phyloP scores from a whole-genome alignment of 2,329 filamentous ascomycete species.

The Ascochyta pisi region DNA sequence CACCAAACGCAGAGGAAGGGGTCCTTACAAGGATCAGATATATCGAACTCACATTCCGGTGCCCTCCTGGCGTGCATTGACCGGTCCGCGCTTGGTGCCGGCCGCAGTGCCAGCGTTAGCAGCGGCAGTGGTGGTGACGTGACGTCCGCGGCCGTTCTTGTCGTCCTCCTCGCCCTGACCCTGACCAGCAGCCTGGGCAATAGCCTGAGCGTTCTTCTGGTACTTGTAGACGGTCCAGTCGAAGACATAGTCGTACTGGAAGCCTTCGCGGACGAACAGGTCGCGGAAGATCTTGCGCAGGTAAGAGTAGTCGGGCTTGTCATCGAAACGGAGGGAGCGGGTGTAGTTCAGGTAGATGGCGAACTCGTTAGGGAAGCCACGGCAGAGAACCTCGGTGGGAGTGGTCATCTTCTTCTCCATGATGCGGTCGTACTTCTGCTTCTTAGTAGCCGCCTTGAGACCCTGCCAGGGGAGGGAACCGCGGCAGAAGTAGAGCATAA shows the following conservation, averaged over 20 bases:
- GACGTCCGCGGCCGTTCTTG: conserved; percentile 68
- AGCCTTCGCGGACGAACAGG: conserved; percentile 96
- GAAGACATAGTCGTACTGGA: conserved; percentile 99
- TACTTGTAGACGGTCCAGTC: conserved; percentile 99
- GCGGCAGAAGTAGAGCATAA: conserved; percentile 99
- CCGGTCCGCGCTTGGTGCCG: conserved; percentile 72
- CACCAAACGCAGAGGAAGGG: conserved; percentile 85
- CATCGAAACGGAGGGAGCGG: conserved; percentile 95
- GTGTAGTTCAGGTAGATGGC: conserved; percentile 99
- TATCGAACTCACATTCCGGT: conserved; percentile 94
- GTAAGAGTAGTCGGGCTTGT: conserved; percentile 99
- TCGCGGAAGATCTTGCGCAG: conserved; percentile 99
- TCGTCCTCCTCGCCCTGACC: conserved; percentile 75
- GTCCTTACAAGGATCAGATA: conserved; percentile 85
- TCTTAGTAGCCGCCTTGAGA: conserved; percentile 97
- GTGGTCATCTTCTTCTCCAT: conserved; percentile 99
- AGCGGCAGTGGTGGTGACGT: conserved; percentile 66
- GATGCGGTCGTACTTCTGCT: conserved; percentile 99
- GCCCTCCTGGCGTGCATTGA: conserved; percentile 82
- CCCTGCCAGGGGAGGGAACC: conserved; percentile 99
- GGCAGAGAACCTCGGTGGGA: conserved; percentile 96
- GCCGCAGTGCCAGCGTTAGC: conserved; percentile 69
- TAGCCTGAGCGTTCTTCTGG: conserved; percentile 98
- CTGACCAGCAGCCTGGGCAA: conserved; percentile 78
- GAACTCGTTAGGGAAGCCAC: conserved; percentile 98